phyloP scores from a whole-genome alignment of 2,329 filamentous ascomycete genomes.

The Sclerotinia trifoliorum region DNA sequence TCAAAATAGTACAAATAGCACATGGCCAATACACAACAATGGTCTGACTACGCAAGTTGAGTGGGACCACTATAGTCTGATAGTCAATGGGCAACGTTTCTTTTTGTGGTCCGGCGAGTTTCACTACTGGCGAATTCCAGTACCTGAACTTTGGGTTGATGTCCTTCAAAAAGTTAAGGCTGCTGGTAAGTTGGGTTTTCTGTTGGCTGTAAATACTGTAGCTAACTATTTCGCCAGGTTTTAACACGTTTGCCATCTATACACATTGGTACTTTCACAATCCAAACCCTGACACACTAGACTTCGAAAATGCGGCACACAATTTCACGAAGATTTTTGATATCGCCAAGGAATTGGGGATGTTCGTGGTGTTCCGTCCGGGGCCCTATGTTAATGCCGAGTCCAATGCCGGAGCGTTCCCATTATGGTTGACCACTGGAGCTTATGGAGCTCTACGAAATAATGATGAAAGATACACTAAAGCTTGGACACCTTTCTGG shows the following conservation, averaged over 20 bases:
- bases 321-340: conserved; percentile 68
- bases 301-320: conserved; percentile 57
- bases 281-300: conserved; percentile 66
- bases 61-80: conserved; percentile 22
- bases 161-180: conserved; percentile 81
- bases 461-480: conserved; percentile 52
- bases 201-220: too few relatives aligned
- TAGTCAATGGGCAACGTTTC: conserved; percentile 17
- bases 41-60: conserved; percentile 20
- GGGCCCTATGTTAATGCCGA: conserved; percentile 68
- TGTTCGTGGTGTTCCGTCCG: conserved; percentile 72
- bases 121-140: conserved; percentile 57
- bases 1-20: conserved; percentile 6
- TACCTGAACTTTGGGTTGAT: conserved; percentile 64
- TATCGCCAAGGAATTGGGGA: conserved; percentile 66
- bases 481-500: conserved; percentile 56
- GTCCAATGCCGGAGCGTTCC: conserved; percentile 60
- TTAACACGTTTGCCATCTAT: conserved; percentile 77
- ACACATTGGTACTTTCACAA: conserved; percentile 65
- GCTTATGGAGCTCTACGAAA: conserved; percentile 54
- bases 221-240: conserved; percentile 39
- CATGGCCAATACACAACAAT: conserved; percentile 22
- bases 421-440: conserved; percentile 61
- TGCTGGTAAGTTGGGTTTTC: conserved; percentile 42
- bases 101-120: conserved; percentile 38